Base-by-base conservation (phyloP, 2,329 filamentous ascomycete genomes). In the Cladosporium sp. region DNA sequence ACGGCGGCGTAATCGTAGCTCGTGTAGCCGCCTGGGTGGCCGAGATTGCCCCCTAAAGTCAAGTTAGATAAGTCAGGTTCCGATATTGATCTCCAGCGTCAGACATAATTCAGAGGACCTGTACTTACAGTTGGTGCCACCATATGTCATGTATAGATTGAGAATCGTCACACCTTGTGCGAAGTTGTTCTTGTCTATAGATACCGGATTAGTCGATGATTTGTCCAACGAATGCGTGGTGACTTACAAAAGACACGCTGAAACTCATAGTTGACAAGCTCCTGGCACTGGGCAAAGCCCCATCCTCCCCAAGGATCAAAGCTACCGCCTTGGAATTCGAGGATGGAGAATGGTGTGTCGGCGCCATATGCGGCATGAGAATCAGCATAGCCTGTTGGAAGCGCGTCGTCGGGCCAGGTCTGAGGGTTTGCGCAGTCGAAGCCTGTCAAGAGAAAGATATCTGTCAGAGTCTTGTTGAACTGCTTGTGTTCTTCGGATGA, bases 221-320 rank as follows among this genome's bases (percentile, higher is more conserved):
- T 18, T 33, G n/a, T 6, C 9, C 9, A 35, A 22, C n/a, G 11
- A 7, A 32, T 45, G 7, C 39, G 7, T 29, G 9, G 19, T 9
- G 20, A 45, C 74, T 91, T 92, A 67, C 89, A 87, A 62, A 90
- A 88, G 0, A 93, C 83, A 13, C 86, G 74, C 53, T 86, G 81
- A 54, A 88, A 89, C 57, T 90, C 84, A n/a, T 83, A 72, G 54
- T 86, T 85, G 3, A 87, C 70, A 3, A 91, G 73, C 2, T 73
- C 69, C 3, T 78, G 72, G 58, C 88, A 93, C 50, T 82, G 72
- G 2, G 79, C 81, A 43, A 86, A 87, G 0, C 86, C 85, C 41
- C 47, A 53, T 13, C 86, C 86, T 42, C 86, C 88, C 79, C 86
- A 92, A 0, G 83, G 81, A 61, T 89, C 85, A 53, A 85, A 89